A percentile compares a stretch with the other conserved stretches of the same genome.
These are phyloP conservation scores for Beauveria caledonica DNA, from an alignment of 2,329 filamentous ascomycete species.

Conservation along the genomic window DNA sequence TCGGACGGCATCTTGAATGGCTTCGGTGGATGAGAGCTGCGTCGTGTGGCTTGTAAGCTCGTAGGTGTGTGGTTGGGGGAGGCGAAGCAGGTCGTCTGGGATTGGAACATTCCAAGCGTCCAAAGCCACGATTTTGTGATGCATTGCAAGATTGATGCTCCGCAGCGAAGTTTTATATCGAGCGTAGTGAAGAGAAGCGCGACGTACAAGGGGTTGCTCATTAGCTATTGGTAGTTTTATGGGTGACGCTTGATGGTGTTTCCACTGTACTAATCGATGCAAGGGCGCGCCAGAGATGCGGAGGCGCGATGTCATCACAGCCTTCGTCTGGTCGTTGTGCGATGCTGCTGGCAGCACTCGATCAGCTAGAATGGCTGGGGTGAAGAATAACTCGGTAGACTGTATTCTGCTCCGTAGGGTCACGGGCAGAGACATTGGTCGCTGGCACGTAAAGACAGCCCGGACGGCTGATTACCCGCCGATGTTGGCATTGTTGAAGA, in stretches of 20 bases:
- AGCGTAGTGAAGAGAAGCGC: too few relatives aligned
- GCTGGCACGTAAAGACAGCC: too few relatives aligned
- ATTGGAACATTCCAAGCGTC: conserved; percentile 6
- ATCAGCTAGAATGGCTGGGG: too few relatives aligned
- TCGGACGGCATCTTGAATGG: not conserved
- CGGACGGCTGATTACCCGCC: too few relatives aligned
- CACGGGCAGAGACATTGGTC: too few relatives aligned
- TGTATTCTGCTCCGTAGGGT: too few relatives aligned
- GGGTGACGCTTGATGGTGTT: not conserved
- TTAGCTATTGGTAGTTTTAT: not conserved
- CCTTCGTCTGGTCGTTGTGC: not conserved
- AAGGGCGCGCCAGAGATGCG: conserved; percentile 4
- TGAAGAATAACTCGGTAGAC: too few relatives aligned
- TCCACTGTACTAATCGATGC: conserved; percentile 1
- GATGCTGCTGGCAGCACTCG: too few relatives aligned
- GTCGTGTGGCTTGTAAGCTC: not conserved
- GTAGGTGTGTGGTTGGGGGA: not conserved
- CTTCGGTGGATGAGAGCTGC: not conserved
- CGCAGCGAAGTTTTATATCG: not conserved
- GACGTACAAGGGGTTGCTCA: not conserved
- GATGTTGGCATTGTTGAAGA: too few relatives aligned
- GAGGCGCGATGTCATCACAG: not conserved
- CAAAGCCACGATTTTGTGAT: conserved; percentile 4
- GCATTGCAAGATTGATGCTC: not conserved
- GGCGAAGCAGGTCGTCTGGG: not conserved